Percentiles rank a stretch among this genome's conserved stretches.
These are phyloP conservation scores for Exophiala aquamarina DNA, from an alignment of 2,329 filamentous ascomycete genomes.

Conservation along the genomic window DNA sequence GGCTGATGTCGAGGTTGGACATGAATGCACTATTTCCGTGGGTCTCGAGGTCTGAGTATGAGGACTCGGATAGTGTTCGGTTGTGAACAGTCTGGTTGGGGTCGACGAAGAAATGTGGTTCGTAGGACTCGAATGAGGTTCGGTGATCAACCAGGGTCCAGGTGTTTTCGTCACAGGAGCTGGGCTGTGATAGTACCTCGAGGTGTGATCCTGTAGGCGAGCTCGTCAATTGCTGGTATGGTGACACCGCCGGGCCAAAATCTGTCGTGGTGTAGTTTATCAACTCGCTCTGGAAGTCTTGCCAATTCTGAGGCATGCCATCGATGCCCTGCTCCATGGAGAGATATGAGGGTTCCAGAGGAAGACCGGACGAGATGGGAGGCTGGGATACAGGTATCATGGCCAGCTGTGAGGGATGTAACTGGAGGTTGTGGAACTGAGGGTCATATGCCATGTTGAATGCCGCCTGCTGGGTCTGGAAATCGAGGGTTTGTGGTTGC, in stretches of 20 bases:
- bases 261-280: slow-evolving; percentile 53
- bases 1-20: slow-evolving; percentile 80
- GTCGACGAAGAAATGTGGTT: slow-evolving; percentile 77
- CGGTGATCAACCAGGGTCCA: slow-evolving; percentile 81
- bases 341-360: slow-evolving; percentile 65
- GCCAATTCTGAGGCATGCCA: slow-evolving; percentile 70
- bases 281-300: slow-evolving; percentile 73
- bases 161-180: slow-evolving; percentile 79
- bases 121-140: slow-evolving; percentile 68
- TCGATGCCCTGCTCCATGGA: slow-evolving; percentile 56
- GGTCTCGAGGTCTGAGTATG: slow-evolving; percentile 66
- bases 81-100: slow-evolving; percentile 87
- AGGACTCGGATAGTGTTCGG: slow-evolving; percentile 82
- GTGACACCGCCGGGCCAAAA: slow-evolving; percentile 48
- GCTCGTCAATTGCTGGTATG: slow-evolving; percentile 50
- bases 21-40: slow-evolving; percentile 63
- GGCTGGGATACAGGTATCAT: slow-evolving; percentile 60
- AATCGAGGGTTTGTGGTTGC: slow-evolving; percentile 27
- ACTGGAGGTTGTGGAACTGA: slow-evolving; percentile 51
- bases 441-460: slow-evolving; percentile 61
- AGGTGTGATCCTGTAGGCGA: slow-evolving; percentile 79
- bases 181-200: slow-evolving; percentile 78
- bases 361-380: slow-evolving; percentile 58
- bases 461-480: slow-evolving; percentile 32
- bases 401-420: slow-evolving; percentile 52